phyloP scores from a whole-genome alignment of 2,329 filamentous ascomycete genomes.

The Saccharata proteae region DNA sequence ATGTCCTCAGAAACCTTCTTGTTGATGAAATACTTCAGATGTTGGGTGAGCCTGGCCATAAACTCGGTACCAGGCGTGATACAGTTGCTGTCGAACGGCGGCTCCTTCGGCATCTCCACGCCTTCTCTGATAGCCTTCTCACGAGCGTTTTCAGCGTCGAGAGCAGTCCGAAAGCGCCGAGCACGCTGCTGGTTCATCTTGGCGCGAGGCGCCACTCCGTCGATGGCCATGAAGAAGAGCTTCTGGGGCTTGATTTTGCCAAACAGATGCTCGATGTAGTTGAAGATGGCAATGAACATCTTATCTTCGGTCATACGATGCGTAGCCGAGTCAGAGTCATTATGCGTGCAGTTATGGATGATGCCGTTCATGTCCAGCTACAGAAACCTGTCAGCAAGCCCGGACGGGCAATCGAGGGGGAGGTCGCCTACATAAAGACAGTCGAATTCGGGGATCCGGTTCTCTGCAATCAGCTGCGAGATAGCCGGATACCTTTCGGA shows the following conservation, averaged over 20 bases:
- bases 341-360: conserved; percentile 98
- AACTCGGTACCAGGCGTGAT: conserved; percentile 97
- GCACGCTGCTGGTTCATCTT: conserved; percentile 99
- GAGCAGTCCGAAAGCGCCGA: conserved; percentile 83
- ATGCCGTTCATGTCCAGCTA: conserved; percentile 97
- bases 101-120: conserved; percentile 85
- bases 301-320: conserved; percentile 94
- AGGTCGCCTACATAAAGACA: conserved; percentile 62
- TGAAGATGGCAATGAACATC: conserved; percentile 99
- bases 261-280: conserved; percentile 97
- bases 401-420: neutral
- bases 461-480: conserved; percentile 96
- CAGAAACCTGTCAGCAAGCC: neutral
- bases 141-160: conserved; percentile 79
- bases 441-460: conserved; percentile 97
- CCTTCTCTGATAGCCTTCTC: conserved; percentile 88
- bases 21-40: conserved; percentile 96
- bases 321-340: conserved; percentile 81
- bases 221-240: conserved; percentile 99
- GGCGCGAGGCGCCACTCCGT: conserved; percentile 90
- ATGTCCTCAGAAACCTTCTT: conserved; percentile 96
- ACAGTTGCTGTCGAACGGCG: conserved; percentile 96
- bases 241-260: conserved; percentile 98
- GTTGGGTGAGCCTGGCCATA: conserved; percentile 89
- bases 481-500: conserved; percentile 98